These are phyloP conservation scores for Penicillium paxilli DNA, from an alignment of 495 filamentous ascomycete genomes.

Conservation along the genomic window DNA sequence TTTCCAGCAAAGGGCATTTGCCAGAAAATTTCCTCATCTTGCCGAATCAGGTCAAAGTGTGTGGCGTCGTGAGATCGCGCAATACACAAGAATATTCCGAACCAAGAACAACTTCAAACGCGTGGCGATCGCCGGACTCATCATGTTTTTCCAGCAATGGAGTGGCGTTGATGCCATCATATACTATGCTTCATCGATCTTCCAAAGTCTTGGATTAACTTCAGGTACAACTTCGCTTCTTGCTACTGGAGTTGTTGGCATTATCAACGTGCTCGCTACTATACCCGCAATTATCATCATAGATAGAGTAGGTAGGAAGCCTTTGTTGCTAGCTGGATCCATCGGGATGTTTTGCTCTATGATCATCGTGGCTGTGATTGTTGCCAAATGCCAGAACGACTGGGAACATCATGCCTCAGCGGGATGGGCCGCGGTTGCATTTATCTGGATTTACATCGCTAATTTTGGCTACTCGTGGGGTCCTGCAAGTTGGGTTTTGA, in stretches of 20 bases:
- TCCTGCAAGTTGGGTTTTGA: neutral
- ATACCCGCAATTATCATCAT: conserved; percentile 48
- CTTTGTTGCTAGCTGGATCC: neutral
- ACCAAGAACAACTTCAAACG: too few species aligned
- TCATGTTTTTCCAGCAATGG: conserved; percentile 5
- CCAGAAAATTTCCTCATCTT: too few species aligned
- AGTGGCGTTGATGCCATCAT: conserved; percentile 35
- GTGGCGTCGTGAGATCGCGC: too few species aligned
- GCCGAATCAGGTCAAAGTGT: too few species aligned
- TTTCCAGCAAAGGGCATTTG: too few species aligned
- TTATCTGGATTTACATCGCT: neutral
- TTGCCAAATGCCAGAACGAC: neutral
- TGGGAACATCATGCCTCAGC: neutral
- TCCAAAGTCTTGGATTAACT: conserved; percentile 46
- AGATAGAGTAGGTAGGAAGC: neutral
- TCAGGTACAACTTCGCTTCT: conserved; percentile 56
- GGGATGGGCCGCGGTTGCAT: neutral
- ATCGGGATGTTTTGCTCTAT: neutral
- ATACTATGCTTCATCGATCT: conserved; percentile 61
- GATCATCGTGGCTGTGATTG: neutral
- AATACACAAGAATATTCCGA: too few species aligned
- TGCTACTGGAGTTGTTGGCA: conserved; percentile 61
- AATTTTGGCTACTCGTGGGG: neutral
- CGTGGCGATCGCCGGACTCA: neutral
- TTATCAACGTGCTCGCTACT: conserved; percentile 63